Evolutionary conservation across 192 early-diverging fungal genomes (phyloP).

Genomic region (Borealophlyctis nickersoniae): DNA sequence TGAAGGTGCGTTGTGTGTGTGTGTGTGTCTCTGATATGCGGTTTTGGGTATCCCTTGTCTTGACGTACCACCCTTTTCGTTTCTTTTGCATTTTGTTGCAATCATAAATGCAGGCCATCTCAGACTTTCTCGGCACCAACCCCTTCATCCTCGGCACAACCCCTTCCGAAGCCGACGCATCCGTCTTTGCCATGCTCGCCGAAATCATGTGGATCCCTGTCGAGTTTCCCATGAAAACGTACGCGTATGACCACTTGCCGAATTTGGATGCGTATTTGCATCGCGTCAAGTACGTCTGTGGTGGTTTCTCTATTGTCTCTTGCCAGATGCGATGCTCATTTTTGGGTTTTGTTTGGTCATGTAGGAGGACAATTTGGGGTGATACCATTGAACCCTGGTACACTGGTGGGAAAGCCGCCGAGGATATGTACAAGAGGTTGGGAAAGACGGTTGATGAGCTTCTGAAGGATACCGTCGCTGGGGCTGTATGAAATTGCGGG

Average conservation of each 20-base stretch:
- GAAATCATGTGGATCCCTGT: slow-evolving; percentile 29
- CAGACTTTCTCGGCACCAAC: slow-evolving; percentile 33
- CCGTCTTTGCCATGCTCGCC: slow-evolving; percentile 34
- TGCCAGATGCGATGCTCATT: not conserved
- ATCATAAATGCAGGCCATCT: slow-evolving; percentile 17
- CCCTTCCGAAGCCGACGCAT: slow-evolving; percentile 25
- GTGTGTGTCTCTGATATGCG: not conserved
- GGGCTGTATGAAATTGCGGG: too few relatives aligned
- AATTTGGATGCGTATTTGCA: slow-evolving; percentile 23
- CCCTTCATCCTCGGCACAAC: slow-evolving; percentile 24
- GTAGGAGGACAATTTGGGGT: slow-evolving; percentile 23
- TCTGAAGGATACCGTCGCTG: too few relatives aligned
- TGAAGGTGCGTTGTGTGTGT: slow-evolving; percentile 23
- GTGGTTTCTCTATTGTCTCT: not conserved
- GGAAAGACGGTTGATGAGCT: too few relatives aligned
- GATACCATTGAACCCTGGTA: slow-evolving; percentile 26
- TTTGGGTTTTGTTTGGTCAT: not conserved
- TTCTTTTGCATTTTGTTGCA: not conserved
- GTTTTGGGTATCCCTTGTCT: too few relatives aligned
- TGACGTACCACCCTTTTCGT: not conserved
- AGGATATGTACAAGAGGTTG: not conserved
- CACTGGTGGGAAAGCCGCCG: slow-evolving; percentile 19
- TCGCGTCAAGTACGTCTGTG: slow-evolving; percentile 23
- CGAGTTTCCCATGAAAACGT: slow-evolving; percentile 29
- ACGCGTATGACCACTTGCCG: slow-evolving; percentile 20